These are phyloP conservation scores for Suhomyces canberraensis DNA, from an alignment of 805 yeast genomes.

Conservation along the genomic window DNA sequence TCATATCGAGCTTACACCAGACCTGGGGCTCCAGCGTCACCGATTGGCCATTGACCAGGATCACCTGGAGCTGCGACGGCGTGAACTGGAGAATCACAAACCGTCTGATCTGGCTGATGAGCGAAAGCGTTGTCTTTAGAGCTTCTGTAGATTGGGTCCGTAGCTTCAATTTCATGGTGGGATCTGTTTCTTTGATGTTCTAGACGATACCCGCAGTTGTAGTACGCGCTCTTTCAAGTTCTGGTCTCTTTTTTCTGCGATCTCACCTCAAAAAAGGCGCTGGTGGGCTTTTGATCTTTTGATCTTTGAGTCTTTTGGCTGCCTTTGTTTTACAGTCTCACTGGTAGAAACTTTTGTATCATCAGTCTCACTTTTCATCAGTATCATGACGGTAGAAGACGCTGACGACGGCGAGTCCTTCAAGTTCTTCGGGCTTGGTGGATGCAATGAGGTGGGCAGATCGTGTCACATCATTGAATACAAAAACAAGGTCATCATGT, in stretches of 20 bases:
- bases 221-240: no score
- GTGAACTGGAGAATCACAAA: constrained; percentile 57
- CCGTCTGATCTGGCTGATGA: constrained; percentile 52
- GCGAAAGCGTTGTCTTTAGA: constrained; percentile 40
- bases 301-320: no score
- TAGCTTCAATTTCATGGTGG: constrained; percentile 27
- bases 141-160: constrained; percentile 23
- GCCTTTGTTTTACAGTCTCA: no score
- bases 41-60: constrained; percentile 43
- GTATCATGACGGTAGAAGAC: neutral
- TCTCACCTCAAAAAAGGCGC: no score
- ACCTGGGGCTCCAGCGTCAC: constrained; percentile 58
- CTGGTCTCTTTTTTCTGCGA: no score
- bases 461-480: constrained; percentile 91
- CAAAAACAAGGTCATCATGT: constrained; percentile 92
- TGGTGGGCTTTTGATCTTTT: no score
- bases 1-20: constrained; percentile 56
- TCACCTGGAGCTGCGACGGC: constrained; percentile 45
- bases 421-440: constrained; percentile 87
- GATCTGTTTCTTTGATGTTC: no score
- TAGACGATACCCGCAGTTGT: no score
- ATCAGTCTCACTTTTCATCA: no score
- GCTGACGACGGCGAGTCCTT: constrained; percentile 37
- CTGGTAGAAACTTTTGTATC: no score
- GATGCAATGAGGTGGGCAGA: constrained; percentile 97